phyloP scores from a whole-genome alignment of 129 eudicot genomes.

The Ambrosia trifida region DNA sequence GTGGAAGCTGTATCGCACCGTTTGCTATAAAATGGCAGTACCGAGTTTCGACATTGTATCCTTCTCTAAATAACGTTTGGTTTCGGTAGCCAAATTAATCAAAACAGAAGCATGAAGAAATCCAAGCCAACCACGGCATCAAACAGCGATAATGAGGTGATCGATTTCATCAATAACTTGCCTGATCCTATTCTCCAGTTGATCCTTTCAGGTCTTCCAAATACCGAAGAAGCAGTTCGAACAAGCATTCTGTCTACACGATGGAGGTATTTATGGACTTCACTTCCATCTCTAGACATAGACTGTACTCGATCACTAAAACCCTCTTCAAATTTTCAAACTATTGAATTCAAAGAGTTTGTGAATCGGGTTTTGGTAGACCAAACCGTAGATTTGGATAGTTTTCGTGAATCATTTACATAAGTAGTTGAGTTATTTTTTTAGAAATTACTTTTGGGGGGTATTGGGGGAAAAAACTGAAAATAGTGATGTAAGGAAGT shows the following conservation, averaged over 20 bases:
- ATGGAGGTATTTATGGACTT: constrained; percentile 32
- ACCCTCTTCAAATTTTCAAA: background rate
- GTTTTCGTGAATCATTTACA: too few relatives aligned
- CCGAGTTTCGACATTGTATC: too few relatives aligned
- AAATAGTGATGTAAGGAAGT: too few relatives aligned
- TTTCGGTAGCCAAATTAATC: background rate
- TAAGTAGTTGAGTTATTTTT: too few relatives aligned
- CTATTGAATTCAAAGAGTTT: constrained; percentile 1
- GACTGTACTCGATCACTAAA: background rate
- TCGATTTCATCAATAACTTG: constrained; percentile 22
- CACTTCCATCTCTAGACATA: constrained; percentile 14
- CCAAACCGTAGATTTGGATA: constrained; percentile 12
- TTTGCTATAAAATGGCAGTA: too few relatives aligned
- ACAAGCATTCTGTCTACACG: constrained; percentile 26
- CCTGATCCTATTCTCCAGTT: constrained; percentile 27
- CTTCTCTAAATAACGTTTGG: background rate
- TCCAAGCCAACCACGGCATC: constrained; percentile 13
- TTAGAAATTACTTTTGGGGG: too few relatives aligned
- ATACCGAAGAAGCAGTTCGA: background rate
- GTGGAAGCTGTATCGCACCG: too few relatives aligned
- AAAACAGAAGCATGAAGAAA: constrained; percentile 8
- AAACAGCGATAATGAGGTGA: background rate
- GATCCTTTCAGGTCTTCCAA: constrained; percentile 17
- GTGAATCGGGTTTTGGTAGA: constrained; percentile 7
- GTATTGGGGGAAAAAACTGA: too few relatives aligned